Evolutionary conservation across 148 eudicot genomes (phyloP), one percentile per base, ranked within the genome.

Genomic region (Camellia lanceoleosa): DNA sequence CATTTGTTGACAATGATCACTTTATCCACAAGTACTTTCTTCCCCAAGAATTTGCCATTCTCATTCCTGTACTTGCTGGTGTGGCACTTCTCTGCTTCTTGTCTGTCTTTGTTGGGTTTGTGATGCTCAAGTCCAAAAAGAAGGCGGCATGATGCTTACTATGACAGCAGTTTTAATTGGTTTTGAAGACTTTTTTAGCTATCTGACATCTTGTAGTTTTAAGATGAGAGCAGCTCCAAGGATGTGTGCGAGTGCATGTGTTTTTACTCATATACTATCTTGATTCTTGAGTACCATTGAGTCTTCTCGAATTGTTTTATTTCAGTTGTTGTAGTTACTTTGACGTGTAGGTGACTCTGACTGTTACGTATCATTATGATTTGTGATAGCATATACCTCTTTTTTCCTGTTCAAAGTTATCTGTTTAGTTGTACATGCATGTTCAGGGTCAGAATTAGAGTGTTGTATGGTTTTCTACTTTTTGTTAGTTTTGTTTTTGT

Each of bases 21-120:
- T 95, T 95, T 56, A 88, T 95, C 79, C 98, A 95, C 89, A 83
- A 86, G 63, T 93, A 95, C 87, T 95, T 95, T 80, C 90, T 93
- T 47, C 88, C 98, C 56, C 97, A 89, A 85, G 94, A 93, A 77
- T 95, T 88, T 62, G 97, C 98, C 10, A 84, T 93, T 82, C 88
- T 93, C 76, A 85, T 95, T 11, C 97, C 98, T n/a, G 93, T 93
- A 41, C 86, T 82, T 70, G 91, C 91, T 65, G 94, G 91, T 59
- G 94, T 91, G 80, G 63, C 84, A 8, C 93, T 93, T 71, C 86
- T 90, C 55, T 87, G 94, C 89, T 95, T 95, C 85, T 86, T 95
- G 65, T 89, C 78, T 19, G 79, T 91, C 76, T 94, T 94, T 79
- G 82, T 94, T 83, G 97, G 97, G 70, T 83, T 84, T 23, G 97